Evolutionary conservation across 768 basidiomycete genomes (phyloP).

Genomic region (Lentinula aciculospora): DNA sequence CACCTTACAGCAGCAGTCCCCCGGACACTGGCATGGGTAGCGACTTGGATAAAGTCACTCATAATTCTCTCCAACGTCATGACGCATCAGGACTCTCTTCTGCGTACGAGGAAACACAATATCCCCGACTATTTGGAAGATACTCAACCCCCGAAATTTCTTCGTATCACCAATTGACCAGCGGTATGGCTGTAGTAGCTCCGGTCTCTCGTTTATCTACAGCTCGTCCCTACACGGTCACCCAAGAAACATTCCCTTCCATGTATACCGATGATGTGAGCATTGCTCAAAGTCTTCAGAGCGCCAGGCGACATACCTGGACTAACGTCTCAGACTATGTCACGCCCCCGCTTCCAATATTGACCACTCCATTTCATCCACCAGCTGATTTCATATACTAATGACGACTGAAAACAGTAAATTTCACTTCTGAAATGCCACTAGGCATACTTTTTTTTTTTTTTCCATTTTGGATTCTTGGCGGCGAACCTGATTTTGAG

Average conservation of each 20-base stretch:
- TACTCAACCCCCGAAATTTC: not conserved
- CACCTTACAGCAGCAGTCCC: slow-evolving; percentile 14
- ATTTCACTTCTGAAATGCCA: not conserved
- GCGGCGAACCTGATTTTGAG: not conserved
- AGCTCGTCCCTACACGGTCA: slow-evolving; percentile 1
- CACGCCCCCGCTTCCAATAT: slow-evolving; percentile 19
- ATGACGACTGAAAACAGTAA: not conserved
- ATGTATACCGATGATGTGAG: not conserved
- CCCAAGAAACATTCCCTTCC: not conserved
- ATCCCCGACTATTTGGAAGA: not conserved
- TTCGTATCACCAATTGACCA: slow-evolving; percentile 6
- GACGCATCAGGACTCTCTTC: not conserved
- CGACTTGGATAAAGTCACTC: not conserved
- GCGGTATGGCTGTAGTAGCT: not conserved
- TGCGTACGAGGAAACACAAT: not conserved
- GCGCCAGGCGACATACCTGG: slow-evolving; percentile 2
- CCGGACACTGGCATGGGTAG: slow-evolving; percentile 7
- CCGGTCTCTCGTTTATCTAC: not conserved
- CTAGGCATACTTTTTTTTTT: not conserved
- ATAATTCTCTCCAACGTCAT: not conserved
- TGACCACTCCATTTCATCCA: slow-evolving; percentile 25
- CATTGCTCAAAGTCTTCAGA: slow-evolving; percentile 5
- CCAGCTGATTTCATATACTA: slow-evolving; percentile 3
- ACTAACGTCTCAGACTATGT: not conserved
- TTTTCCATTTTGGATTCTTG: not conserved